phyloP scores from a whole-genome alignment of 2,329 filamentous ascomycete genomes.

The Diaporthe sp. region DNA sequence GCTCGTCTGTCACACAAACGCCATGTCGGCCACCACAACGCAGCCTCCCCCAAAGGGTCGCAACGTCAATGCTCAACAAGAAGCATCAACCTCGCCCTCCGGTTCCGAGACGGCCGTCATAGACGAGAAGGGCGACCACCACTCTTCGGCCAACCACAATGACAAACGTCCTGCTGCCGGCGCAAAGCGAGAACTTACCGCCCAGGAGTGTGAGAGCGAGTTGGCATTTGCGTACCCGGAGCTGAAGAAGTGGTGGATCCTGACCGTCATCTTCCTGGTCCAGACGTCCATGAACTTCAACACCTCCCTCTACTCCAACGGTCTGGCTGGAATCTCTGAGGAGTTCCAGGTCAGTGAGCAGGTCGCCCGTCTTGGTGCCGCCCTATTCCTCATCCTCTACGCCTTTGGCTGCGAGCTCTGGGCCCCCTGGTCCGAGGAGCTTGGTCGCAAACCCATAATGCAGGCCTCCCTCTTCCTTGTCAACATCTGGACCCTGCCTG shows the following conservation, averaged over 20 bases:
- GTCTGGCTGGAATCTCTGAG: conserved; percentile 72
- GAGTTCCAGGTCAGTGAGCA: conserved; percentile 78
- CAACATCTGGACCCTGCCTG: conserved; percentile 82
- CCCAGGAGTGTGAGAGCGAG: conserved; percentile 74
- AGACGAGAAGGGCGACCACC: conserved; percentile 30
- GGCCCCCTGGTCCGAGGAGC: conserved; percentile 89
- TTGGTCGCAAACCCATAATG: conserved; percentile 82
- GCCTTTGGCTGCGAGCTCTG: conserved; percentile 90
- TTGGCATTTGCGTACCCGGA: conserved; percentile 73
- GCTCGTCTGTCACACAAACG: background rate
- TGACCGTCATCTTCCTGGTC: conserved; percentile 80
- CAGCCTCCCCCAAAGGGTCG: conserved; percentile 12
- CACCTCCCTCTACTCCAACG: conserved; percentile 80
- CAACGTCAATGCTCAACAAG: conserved; percentile 1
- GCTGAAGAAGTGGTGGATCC: conserved; percentile 79
- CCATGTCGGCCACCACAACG: conserved; percentile 28
- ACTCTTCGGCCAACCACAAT: conserved; percentile 16
- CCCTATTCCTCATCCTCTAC: conserved; percentile 84
- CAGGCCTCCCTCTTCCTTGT: conserved; percentile 81
- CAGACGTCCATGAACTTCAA: conserved; percentile 87
- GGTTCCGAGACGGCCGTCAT: conserved; percentile 18
- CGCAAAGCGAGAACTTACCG: conserved; percentile 57
- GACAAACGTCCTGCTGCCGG: background rate
- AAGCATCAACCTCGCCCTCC: background rate
- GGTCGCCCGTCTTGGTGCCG: conserved; percentile 79